Percentiles rank a stretch among this genome's conserved stretches.
Evolutionary conservation across 768 basidiomycete genomes (phyloP).

Genomic region (Tricholoma sp.): DNA sequence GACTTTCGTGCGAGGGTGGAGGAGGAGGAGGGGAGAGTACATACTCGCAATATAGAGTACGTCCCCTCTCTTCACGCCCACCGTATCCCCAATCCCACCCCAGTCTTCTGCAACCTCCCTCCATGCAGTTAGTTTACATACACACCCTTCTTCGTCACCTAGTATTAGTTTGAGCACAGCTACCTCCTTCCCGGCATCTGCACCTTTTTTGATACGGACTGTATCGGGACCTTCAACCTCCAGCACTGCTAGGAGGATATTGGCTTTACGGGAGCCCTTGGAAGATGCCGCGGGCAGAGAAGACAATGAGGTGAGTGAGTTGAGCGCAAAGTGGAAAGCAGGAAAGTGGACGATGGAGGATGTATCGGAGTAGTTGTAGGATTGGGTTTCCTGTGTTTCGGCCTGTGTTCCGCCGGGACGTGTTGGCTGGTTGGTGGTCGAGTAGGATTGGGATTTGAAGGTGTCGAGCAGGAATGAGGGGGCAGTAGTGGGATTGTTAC

Average conservation of each 20-base stretch:
- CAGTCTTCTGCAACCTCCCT: slow-evolving; percentile 68
- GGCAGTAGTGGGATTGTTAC: slow-evolving; percentile 6
- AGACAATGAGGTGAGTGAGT: slow-evolving; percentile 50
- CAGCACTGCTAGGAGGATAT: slow-evolving; percentile 57
- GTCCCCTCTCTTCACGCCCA: slow-evolving; percentile 62
- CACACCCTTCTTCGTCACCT: slow-evolving; percentile 63
- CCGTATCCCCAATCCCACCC: slow-evolving; percentile 43
- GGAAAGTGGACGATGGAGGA: slow-evolving; percentile 75
- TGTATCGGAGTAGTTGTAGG: slow-evolving; percentile 54
- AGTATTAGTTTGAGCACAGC: slow-evolving; percentile 65
- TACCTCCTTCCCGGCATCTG: slow-evolving; percentile 65
- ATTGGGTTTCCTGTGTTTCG: slow-evolving; percentile 43
- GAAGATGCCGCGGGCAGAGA: slow-evolving; percentile 25
- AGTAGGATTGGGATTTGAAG: slow-evolving; percentile 14
- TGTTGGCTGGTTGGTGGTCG: neutral
- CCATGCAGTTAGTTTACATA: slow-evolving; percentile 77
- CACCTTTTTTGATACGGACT: slow-evolving; percentile 62
- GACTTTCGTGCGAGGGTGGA: neutral
- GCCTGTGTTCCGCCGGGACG: slow-evolving; percentile 17
- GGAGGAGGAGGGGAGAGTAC: slow-evolving; percentile 15
- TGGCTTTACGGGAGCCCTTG: slow-evolving; percentile 45
- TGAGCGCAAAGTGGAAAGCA: slow-evolving; percentile 65
- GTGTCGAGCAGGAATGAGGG: slow-evolving; percentile 27
- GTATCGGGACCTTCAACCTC: slow-evolving; percentile 76
- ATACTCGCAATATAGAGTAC: slow-evolving; percentile 65